Evolutionary conservation across 2,329 filamentous ascomycete species (phyloP).

Genomic region (Knoxdaviesia proteae): DNA sequence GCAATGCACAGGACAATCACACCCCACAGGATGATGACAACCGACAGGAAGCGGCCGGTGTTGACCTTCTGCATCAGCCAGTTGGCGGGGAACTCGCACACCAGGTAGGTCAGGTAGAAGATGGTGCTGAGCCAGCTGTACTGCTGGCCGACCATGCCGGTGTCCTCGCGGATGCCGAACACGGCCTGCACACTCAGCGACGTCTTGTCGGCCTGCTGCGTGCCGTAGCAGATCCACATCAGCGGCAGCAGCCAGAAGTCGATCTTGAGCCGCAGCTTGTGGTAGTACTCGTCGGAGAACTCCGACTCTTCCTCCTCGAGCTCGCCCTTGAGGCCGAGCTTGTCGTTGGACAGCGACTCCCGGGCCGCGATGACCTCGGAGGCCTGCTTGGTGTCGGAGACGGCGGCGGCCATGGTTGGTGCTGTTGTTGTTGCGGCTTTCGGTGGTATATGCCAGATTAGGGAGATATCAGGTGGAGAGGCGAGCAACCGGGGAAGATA

Average conservation of each 20-base stretch:
- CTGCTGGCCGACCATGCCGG: conserved; percentile 10
- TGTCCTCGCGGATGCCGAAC: conserved; percentile 12
- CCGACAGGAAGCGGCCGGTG: conserved; percentile 13
- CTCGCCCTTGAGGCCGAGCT: no score
- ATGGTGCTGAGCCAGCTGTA: conserved; percentile 12
- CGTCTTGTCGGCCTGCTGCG: conserved; percentile 12
- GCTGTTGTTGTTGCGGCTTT: no score
- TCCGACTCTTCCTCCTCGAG: neutral
- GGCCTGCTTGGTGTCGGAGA: no score
- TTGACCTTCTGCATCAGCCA: conserved; percentile 15
- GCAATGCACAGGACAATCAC: conserved; percentile 11
- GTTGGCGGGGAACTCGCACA: conserved; percentile 11
- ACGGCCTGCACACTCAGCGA: conserved; percentile 11
- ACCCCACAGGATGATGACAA: conserved; percentile 14
- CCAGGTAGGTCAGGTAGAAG: conserved; percentile 12
- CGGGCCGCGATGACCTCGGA: no score
- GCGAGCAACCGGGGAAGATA: no score
- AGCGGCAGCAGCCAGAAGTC: conserved; percentile 12
- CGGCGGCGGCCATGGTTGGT: no score
- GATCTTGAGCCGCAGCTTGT: conserved; percentile 11
- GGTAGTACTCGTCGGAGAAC: conserved; percentile 4
- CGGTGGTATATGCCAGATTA: no score
- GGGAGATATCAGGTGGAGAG: no score
- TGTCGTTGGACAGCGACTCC: no score
- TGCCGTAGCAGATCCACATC: conserved; percentile 12